A percentile compares a stretch with the other conserved stretches of the same genome.
Evolutionary conservation across 768 basidiomycete genomes (phyloP).

Genomic region (Leccinum aurantiacum): DNA sequence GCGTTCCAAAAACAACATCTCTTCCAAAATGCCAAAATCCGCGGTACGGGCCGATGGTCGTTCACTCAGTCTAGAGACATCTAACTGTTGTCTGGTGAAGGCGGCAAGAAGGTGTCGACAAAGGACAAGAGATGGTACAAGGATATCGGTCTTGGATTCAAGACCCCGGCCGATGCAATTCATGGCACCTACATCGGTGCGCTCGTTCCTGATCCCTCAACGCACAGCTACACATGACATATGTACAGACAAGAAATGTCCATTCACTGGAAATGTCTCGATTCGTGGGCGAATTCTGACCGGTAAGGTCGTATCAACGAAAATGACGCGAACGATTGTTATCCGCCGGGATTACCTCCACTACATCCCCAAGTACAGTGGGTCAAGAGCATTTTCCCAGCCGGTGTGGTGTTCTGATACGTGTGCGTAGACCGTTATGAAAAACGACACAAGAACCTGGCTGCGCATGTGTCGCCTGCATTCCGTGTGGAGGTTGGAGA

Average conservation of each 20-base stretch:
- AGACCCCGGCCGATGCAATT: conserved; percentile 95
- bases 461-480: conserved; percentile 94
- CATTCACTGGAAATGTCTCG: conserved; percentile 94
- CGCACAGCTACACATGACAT: not conserved
- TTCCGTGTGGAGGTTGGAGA: conserved; percentile 98
- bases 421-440: conserved; percentile 85
- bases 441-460: conserved; percentile 98
- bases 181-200: conserved; percentile 94
- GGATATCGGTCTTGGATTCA: conserved; percentile 95
- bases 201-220: conserved; percentile 31
- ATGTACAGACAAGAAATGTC: conserved; percentile 94
- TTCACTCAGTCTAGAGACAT: conserved; percentile 9
- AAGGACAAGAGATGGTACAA: conserved; percentile 99
- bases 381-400: conserved; percentile 33
- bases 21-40: conserved; percentile 95
- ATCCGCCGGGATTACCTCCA: conserved; percentile 94
- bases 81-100: conserved; percentile 33
- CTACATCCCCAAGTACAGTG: conserved; percentile 98
- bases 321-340: conserved; percentile 99
- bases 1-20: conserved; percentile 92
- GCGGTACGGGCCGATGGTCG: conserved; percentile 58
- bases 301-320: conserved; percentile 96
- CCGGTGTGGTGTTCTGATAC: conserved; percentile 10
- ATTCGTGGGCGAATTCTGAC: conserved; percentile 99
- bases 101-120: conserved; percentile 87